Base-by-base conservation (phyloP, 2,329 filamentous ascomycete species). In the Triangularia verruculosa region DNA sequence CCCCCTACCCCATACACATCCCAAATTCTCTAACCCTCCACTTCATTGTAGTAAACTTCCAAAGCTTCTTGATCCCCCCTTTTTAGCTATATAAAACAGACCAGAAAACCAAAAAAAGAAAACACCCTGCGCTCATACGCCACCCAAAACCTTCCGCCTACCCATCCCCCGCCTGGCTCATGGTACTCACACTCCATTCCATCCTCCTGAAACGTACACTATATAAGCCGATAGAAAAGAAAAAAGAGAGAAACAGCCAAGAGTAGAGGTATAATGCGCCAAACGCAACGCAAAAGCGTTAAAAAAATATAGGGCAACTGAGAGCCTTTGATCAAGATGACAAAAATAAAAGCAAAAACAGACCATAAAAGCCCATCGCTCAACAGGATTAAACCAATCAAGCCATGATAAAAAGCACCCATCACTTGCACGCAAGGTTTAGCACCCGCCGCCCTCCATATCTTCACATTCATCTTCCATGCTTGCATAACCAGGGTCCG, bases 401-500 rank as follows among this genome's bases (percentile, higher is more conserved):
- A 32, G 9, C 27, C 39, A 11, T 17, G 8, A 47, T 3, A 47
- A 47, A 4, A 47, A 47, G 5, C 6, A 20, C 39, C 11, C n/a
- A 17, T 47, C 39, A 20, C 39, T 47, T 22, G 5, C 6, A 47
- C n/a, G n/a, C 28, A 32, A 62, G 3, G 32, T 17, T 53, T 56
- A 69, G 64, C 63, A 71, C 15, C 68, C 69, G 1, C 64, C 66
- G 4, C 65, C 68, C 7, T 70, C 68, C 11, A 71, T 72, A 24
- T 75, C 77, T 52, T 80, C 81, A 47, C 76, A 76, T 52, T 85
- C 83, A 54, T 58, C 62, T 64, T 79, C 82, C 79, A 85, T 83
- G 66, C 80, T 86, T 56, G 79, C 84, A 72, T 88, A 88, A 7
- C 86, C 86, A 1, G 82, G 81, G 68, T 88, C 86, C 12, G 78